Evolutionary conservation across 169 alveolate species (phyloP), one percentile per base, ranked within the genome.

Genomic region (Sarcocystis neurona): DNA sequence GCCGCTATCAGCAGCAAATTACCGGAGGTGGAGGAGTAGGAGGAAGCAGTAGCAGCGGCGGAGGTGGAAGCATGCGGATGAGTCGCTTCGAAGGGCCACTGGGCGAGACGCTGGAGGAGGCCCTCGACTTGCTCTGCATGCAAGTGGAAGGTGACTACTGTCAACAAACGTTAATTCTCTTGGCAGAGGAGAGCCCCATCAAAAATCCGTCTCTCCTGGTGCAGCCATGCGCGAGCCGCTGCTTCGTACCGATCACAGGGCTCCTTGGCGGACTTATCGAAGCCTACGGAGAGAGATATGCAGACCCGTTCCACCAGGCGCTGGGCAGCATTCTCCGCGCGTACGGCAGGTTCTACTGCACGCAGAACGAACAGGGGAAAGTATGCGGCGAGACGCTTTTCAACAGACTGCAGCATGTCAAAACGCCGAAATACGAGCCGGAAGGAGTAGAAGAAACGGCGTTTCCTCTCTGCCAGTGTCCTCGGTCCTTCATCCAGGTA

Each of bases 171-270:
- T 87, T 93, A 6, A 90, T 90, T 20, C 80, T 93, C 15, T 85
- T 93, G 20, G 79, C 94, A n/a, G 92, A 87, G 63, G 93, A 87
- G 39, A 88, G 91, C 82, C 95, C 94, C 4, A 88, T 93, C 34
- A 79, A 91, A 70, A 90, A 92, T 47, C 92, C 92, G 44, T 70
- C 94, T 10, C 91, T 93, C 10, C 84, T 93, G 27, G 37, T 90
- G 43, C 91, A 91, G 77, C 95, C 95, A 27, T 93, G 95, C 85
- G 88, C 91, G 43, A 92, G 94, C 58, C 93, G 89, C 48, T 93
- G 95, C 47, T 93, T 93, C 56, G 92, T 91, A 10, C 93, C 92
- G 32, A 82, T 93, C 0, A 93, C 94, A 3, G 94, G 94, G 6
- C 80, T 87, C 5, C 87, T 92, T n/a, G 95, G 95, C 15, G 72